These are phyloP conservation scores for Epichloe sylvatica DNA, from an alignment of 2,329 filamentous ascomycete species.

Conservation along the genomic window DNA sequence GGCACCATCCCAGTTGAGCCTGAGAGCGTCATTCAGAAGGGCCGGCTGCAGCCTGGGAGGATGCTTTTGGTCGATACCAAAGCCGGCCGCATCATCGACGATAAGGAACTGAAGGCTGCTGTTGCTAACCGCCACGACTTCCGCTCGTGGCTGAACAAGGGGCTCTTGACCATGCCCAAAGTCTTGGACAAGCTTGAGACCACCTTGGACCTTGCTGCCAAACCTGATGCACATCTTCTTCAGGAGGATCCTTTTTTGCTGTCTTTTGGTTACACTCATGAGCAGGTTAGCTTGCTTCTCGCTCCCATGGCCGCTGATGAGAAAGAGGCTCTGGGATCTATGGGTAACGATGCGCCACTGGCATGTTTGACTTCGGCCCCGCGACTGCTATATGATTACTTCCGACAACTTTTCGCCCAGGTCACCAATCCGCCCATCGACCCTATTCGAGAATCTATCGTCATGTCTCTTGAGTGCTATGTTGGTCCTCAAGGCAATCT, in stretches of 20 bases:
- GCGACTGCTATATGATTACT: slow-evolving; percentile 86
- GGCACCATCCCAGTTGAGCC: slow-evolving; percentile 86
- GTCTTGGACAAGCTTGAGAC: slow-evolving; percentile 51
- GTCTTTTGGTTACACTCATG: slow-evolving; percentile 86
- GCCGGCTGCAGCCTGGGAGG: slow-evolving; percentile 80
- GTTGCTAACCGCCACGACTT: slow-evolving; percentile 84
- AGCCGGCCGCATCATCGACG: slow-evolving; percentile 81
- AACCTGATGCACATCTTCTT: slow-evolving; percentile 54
- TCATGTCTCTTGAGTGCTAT: slow-evolving; percentile 96
- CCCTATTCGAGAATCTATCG: slow-evolving; percentile 89
- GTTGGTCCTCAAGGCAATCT: slow-evolving; percentile 92
- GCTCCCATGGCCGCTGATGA: slow-evolving; percentile 95
- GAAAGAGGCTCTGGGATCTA: slow-evolving; percentile 91
- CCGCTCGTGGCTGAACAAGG: slow-evolving; percentile 71
- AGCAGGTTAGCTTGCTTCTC: slow-evolving; percentile 83
- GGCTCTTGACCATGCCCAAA: slow-evolving; percentile 68
- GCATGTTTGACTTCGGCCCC: slow-evolving; percentile 84
- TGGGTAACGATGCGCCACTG: slow-evolving; percentile 92
- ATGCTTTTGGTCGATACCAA: slow-evolving; percentile 94
- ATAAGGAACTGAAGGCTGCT: slow-evolving; percentile 77
- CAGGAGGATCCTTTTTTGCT: slow-evolving; percentile 75
- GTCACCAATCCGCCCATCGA: slow-evolving; percentile 97
- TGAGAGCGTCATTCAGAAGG: slow-evolving; percentile 82
- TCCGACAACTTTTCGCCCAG: slow-evolving; percentile 93
- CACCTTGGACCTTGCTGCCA: slow-evolving; percentile 48